Evolutionary conservation across 1,284 basidiomycete genomes (phyloP).

Genomic region (Microstroma glucosiphilum): DNA sequence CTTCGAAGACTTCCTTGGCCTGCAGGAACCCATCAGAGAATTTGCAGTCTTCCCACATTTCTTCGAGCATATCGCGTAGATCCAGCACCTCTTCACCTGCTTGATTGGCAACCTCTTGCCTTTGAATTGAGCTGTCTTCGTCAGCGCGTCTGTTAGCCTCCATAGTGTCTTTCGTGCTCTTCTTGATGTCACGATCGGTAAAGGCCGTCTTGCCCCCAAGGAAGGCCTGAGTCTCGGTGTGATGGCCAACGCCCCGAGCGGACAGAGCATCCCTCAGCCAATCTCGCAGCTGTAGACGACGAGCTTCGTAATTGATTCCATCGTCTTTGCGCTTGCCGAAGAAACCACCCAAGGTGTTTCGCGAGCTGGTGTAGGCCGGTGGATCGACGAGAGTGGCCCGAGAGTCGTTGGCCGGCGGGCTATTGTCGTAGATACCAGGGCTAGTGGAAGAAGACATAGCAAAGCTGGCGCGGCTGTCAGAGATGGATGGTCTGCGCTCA

Average conservation of each 20-base stretch:
- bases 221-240: conserved; percentile 39
- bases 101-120: conserved; percentile 34
- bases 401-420: background rate
- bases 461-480: background rate
- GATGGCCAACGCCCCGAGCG: conserved; percentile 39
- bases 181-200: conserved; percentile 27
- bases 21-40: conserved; percentile 44
- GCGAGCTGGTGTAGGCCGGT: too few species aligned
- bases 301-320: conserved; percentile 25
- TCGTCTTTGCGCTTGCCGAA: too few species aligned
- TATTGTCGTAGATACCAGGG: background rate
- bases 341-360: too few species aligned
- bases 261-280: conserved; percentile 48
- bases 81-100: conserved; percentile 43
- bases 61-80: conserved; percentile 35
- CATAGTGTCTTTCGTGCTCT: conserved; percentile 32
- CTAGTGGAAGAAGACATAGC: background rate
- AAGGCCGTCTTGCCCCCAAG: conserved; percentile 33
- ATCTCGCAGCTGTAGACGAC: conserved; percentile 39
- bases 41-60: conserved; percentile 44
- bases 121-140: conserved; percentile 33
- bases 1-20: conserved; percentile 34
- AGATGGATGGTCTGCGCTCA: background rate
- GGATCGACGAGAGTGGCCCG: background rate
- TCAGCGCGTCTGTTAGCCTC: conserved; percentile 34